Evolutionary conservation across 306 rosid species (phyloP).

Genomic region (Senna siamea): DNA sequence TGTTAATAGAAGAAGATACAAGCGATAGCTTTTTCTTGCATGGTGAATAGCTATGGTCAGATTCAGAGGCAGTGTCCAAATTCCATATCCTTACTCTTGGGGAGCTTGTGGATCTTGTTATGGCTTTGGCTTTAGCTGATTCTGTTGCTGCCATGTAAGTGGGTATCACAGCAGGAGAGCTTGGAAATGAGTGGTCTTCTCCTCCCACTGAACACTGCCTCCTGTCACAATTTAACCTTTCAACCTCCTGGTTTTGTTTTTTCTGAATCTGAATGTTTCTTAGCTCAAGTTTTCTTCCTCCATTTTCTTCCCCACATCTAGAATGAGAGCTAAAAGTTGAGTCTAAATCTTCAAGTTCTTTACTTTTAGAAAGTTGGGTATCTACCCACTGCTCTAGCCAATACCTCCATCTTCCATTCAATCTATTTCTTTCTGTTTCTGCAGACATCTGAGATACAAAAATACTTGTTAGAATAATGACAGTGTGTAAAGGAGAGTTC

Average conservation of each 20-base stretch:
- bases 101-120: slow-evolving; percentile 63
- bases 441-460: slow-evolving; percentile 69
- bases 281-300: slow-evolving; percentile 47
- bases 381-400: slow-evolving; percentile 99
- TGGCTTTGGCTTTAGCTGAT: slow-evolving; percentile 76
- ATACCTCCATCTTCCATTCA: slow-evolving; percentile 88
- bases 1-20: slow-evolving; percentile 48
- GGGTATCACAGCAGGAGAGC: slow-evolving; percentile 60
- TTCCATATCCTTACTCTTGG: slow-evolving; percentile 67
- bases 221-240: slow-evolving; percentile 58
- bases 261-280: slow-evolving; percentile 39
- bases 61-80: slow-evolving; percentile 42
- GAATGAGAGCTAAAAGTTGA: slow-evolving; percentile 53
- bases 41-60: slow-evolving; percentile 70
- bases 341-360: slow-evolving; percentile 90
- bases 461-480: background rate
- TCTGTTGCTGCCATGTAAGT: slow-evolving; percentile 97
- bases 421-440: slow-evolving; percentile 77
- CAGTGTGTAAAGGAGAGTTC: too few relatives aligned
- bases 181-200: slow-evolving; percentile 58
- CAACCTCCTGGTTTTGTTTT: slow-evolving; percentile 31
- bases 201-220: slow-evolving; percentile 70
- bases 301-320: slow-evolving; percentile 47
- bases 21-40: slow-evolving; percentile 70
- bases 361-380: slow-evolving; percentile 85